Conservation (phyloP, 2,329 filamentous ascomycete species). For the Diaporthe helianthi region DNA sequence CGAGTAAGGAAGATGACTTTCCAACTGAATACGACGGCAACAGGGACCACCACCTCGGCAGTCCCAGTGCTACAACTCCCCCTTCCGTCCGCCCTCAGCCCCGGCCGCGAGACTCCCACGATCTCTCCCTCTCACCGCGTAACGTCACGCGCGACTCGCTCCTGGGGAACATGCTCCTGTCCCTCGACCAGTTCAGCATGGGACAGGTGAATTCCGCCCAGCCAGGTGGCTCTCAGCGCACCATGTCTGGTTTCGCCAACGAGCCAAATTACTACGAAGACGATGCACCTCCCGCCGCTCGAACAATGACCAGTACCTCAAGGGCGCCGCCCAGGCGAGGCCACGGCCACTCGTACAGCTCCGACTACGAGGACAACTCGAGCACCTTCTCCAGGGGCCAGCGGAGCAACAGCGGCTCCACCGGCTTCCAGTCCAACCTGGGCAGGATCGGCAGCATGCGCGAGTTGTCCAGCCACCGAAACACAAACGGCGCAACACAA, state of each 20-base stretch:
- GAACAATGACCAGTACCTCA: slow-evolving; percentile 41
- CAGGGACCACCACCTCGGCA: slow-evolving; percentile 40
- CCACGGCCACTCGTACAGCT: slow-evolving; percentile 66
- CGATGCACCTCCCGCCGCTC: slow-evolving; percentile 39
- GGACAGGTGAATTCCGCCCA: slow-evolving; percentile 49
- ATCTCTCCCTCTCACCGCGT: slow-evolving; percentile 79
- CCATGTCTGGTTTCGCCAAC: slow-evolving; percentile 38
- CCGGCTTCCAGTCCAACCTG: slow-evolving; percentile 68
- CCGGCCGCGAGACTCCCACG: slow-evolving; percentile 73
- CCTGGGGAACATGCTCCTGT: slow-evolving; percentile 94
- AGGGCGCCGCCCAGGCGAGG: slow-evolving; percentile 39
- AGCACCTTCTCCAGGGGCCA: slow-evolving; percentile 63
- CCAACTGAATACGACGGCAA: slow-evolving; percentile 18
- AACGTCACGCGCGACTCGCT: slow-evolving; percentile 87
- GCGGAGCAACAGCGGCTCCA: slow-evolving; percentile 74
- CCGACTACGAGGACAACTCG: slow-evolving; percentile 63
- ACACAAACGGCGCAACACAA: slow-evolving; percentile 44
- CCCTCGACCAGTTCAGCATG: slow-evolving; percentile 82
- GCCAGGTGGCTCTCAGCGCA: slow-evolving; percentile 36
- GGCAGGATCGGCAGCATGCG: slow-evolving; percentile 70
- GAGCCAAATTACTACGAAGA: slow-evolving; percentile 44
- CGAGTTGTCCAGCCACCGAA: slow-evolving; percentile 48
- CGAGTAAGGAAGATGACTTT: slow-evolving; percentile 44
- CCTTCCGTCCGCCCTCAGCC: slow-evolving; percentile 39
- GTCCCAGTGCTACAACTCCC: slow-evolving; percentile 28